Base-by-base conservation (phyloP, 768 basidiomycete genomes). In the Xerocomellus intermedius region DNA sequence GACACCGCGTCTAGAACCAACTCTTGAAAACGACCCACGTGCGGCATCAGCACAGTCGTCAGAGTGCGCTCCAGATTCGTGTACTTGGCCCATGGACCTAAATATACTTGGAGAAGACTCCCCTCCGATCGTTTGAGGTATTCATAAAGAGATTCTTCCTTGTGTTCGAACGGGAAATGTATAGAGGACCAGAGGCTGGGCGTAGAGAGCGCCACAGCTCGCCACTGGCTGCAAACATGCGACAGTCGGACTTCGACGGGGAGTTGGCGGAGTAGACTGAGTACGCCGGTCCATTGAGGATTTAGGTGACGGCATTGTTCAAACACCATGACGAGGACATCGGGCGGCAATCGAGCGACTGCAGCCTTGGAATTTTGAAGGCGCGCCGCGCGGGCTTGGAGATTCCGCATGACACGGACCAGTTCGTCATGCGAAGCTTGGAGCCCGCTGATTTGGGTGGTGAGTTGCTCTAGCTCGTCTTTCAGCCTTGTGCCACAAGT, bases 181-280 rank as follows among this genome's bases (percentile, higher is more conserved):
- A 73, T 67, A 16, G 62, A 63, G 17, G 71, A 71, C 75, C 72
- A 74, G 50, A 75, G 64, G 14, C 52, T 68, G 1, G 75, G 71
- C 6, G 63, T 61, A 21, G 67, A 56, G 37, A 75, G 68, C 16
- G 75, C 67, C 14, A 75, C 67, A 7, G 56, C 55, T 32, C 74
- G 69, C 75, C 75, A 74, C 38, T 66, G 68, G 36, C 57, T 62
- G 33, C 65, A 67, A 21, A 75, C 69, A 42, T 70, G 69, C 33
- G 75, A 71, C 26, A 75, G 52, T 30, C 69, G 69, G 33, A 70
- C 61, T 54, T 70, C 70, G 50, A 71, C 32, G 30, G 70, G 70
- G n/a, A 62, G 64, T 47, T 72, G 70, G 43, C 64, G 68, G 33
- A 72, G 70, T 9, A 69, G 60, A 50, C 61, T 63, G 42, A 69